phyloP scores from a whole-genome alignment of 208 protist genomes.

The Trichomonas tenax region DNA sequence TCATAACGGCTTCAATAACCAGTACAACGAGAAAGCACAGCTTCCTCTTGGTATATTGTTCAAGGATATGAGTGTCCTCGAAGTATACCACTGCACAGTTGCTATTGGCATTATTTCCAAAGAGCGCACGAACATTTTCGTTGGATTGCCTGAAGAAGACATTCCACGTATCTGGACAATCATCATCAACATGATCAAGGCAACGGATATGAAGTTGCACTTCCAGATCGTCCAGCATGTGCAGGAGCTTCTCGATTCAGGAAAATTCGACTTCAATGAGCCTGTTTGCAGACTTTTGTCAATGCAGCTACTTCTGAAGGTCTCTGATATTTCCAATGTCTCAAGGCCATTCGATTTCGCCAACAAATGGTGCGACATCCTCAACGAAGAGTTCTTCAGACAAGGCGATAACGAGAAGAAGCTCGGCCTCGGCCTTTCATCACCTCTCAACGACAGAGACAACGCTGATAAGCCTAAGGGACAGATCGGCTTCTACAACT shows the following conservation, averaged over 20 bases:
- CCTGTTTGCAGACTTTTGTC: not conserved
- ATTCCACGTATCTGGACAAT: constrained; percentile 31
- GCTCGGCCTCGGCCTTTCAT: not conserved
- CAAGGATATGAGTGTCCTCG: constrained; percentile 49
- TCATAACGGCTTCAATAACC: constrained; percentile 84
- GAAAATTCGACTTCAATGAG: not conserved
- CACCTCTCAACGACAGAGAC: not conserved
- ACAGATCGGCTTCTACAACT: not conserved
- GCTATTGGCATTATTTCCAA: constrained; percentile 28
- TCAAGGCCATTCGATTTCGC: not conserved
- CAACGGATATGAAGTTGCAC: constrained; percentile 47
- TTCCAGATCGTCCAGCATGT: constrained; percentile 25
- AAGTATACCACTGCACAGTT: constrained; percentile 45
- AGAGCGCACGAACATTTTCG: constrained; percentile 32
- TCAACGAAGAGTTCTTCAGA: not conserved
- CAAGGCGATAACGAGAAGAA: not conserved
- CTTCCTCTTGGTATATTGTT: constrained; percentile 59
- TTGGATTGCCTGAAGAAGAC: constrained; percentile 24
- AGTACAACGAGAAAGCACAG: constrained; percentile 71
- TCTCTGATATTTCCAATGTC: not conserved
- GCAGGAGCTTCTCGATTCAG: not conserved
- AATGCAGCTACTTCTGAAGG: not conserved
- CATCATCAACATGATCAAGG: constrained; percentile 39
- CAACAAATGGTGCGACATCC: not conserved
- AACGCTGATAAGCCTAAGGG: not conserved